Evolutionary conservation across 1,284 basidiomycete species (phyloP), one percentile per base, ranked within the genome.

Genomic region (Austroboletus niveus): DNA sequence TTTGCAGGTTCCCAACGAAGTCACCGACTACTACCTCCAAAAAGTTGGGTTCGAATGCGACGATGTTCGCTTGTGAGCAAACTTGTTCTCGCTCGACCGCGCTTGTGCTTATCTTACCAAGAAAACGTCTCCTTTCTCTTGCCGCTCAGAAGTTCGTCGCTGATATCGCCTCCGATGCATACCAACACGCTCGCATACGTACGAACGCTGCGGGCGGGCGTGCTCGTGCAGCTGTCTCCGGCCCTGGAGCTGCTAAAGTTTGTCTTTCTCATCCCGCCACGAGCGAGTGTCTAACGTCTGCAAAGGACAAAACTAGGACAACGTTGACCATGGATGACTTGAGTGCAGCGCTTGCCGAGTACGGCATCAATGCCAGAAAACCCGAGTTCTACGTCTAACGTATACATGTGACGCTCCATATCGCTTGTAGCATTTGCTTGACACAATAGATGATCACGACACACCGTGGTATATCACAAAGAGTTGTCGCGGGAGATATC

Each of bases 101-200:
- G 32, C 42, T 41, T 38, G 41, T 43, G 10, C 55, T 51, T 35
- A 39, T 38, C 40, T 45, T 49, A 50, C 50, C 12, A 67, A 96
- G 93, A 56, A 98, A 97, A 74, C 87, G 96, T 6, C 81, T 99
- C 8, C 77, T 99, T 24, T 95, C 95, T 0, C 81, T 99, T 30
- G 95, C 97, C 1, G 94, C 96, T 0, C 97, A 99, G 69, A 99
- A 99, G 68, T 99, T 99, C 68, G 88, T 99, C 40, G 91, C 94
- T 11, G 97, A 99, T 69, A 96, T 99, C 57, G 92, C 96, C 3
- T 85, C 92, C 9, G 97, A 99, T 69, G 94, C 97, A 14, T 99
- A 94, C 71, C 94, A 98, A 66, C 97, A 98, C 69, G 96, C 97
- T 4, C 89, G 96, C 27, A 92, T 99, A 62, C 84, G 97, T 49